phyloP scores from a whole-genome alignment of 495 filamentous ascomycete genomes.

The Ramalina intermedia region DNA sequence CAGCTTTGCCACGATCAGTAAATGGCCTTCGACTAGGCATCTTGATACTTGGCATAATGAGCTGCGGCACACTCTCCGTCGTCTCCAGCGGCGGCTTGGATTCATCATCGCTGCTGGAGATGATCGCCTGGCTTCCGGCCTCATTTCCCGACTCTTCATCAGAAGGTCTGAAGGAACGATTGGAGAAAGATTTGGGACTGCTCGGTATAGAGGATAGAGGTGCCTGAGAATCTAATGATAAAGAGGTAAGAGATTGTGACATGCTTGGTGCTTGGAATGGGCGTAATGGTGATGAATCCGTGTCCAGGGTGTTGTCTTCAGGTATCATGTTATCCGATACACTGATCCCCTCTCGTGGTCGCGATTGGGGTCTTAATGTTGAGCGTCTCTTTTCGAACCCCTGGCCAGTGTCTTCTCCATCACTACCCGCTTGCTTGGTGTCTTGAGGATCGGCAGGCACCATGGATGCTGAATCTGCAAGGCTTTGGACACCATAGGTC shows the following conservation, averaged over 20 bases:
- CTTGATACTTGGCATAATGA: slow-evolving; percentile 94
- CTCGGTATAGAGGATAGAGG: slow-evolving; percentile 34
- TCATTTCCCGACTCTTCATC: slow-evolving; percentile 40
- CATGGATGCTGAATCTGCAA: slow-evolving; percentile 38
- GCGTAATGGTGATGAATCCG: slow-evolving; percentile 7
- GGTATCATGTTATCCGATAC: background rate
- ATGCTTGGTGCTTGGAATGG: slow-evolving; percentile 13
- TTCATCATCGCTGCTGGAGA: slow-evolving; percentile 31
- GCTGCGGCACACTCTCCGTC: slow-evolving; percentile 52
- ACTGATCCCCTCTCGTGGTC: background rate
- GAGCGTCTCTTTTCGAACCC: slow-evolving; percentile 18
- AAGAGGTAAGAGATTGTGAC: slow-evolving; percentile 33
- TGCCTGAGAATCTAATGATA: slow-evolving; percentile 26
- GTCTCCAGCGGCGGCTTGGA: slow-evolving; percentile 15
- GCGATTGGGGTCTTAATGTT: slow-evolving; percentile 21
- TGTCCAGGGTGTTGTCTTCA: background rate
- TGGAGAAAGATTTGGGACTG: slow-evolving; percentile 37
- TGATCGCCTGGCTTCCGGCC: slow-evolving; percentile 32
- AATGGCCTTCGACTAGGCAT: slow-evolving; percentile 92
- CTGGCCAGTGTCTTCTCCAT: slow-evolving; percentile 11
- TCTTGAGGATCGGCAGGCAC: slow-evolving; percentile 10
- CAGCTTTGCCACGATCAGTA: slow-evolving; percentile 66
- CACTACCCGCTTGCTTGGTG: slow-evolving; percentile 3
- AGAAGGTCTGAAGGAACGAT: slow-evolving; percentile 31
- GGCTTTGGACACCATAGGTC: slow-evolving; percentile 49